Evolutionary conservation across 1,284 basidiomycete genomes (phyloP).

Genomic region (Cutaneotrichosporon sp.): DNA sequence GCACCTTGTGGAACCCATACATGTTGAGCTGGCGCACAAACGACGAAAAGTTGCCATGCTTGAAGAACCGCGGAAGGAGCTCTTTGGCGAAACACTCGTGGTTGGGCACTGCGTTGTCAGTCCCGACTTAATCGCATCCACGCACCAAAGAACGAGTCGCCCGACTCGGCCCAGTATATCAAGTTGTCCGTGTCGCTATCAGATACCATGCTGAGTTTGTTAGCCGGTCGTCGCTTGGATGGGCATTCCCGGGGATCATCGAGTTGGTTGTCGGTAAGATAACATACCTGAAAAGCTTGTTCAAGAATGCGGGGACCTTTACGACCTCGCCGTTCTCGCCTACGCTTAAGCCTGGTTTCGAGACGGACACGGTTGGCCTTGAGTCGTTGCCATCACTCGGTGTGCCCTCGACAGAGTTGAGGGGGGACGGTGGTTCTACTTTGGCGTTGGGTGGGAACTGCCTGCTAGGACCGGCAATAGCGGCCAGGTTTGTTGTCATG

Average conservation of each 20-base stretch:
- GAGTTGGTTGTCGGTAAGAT: too few relatives aligned
- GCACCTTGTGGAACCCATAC: constrained; percentile 95
- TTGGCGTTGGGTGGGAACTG: constrained; percentile 18
- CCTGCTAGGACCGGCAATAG: constrained; percentile 38
- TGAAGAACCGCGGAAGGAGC: constrained; percentile 89
- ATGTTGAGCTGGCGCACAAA: constrained; percentile 97
- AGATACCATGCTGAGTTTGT: constrained; percentile 71
- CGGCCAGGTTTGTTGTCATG: constrained; percentile 41
- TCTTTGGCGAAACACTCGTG: constrained; percentile 88
- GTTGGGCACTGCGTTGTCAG: constrained; percentile 66
- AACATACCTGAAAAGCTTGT: constrained; percentile 82
- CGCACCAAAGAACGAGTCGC: constrained; percentile 84
- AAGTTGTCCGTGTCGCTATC: constrained; percentile 73
- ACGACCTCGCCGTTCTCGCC: constrained; percentile 45
- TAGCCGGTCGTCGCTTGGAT: constrained; percentile 1
- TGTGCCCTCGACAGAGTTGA: constrained; percentile 7
- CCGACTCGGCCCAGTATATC: constrained; percentile 83
- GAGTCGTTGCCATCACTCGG: neutral
- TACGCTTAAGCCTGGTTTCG: constrained; percentile 37
- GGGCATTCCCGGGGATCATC: too few relatives aligned
- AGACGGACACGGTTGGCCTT: constrained; percentile 17
- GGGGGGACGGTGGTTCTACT: constrained; percentile 15
- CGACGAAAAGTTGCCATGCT: constrained; percentile 88
- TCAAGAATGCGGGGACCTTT: constrained; percentile 74
- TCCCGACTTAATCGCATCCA: constrained; percentile 15